Base-by-base conservation (phyloP, 495 filamentous ascomycete species). In the Chaetomium tenue region DNA sequence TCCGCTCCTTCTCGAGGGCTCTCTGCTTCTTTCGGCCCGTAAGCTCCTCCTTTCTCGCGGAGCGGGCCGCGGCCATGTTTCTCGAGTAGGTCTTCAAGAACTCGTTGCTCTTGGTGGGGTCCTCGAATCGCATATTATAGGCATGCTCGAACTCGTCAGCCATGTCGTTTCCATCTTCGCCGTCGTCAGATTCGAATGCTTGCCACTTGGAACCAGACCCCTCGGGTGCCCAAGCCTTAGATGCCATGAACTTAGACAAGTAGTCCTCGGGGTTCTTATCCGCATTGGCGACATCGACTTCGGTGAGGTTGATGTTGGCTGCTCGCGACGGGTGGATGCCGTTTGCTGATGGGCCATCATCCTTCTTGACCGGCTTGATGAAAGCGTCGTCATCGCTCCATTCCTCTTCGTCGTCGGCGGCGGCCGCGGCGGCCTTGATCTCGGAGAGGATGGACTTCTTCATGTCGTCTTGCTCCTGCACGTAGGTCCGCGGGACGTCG, bases 81-180 rank as follows among this genome's bases (percentile, higher is more conserved):
- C 94, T 87, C 60, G 92, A 87, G 75, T 96, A 93, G 12, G 93
- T 91, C 65, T 88, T 86, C 2, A 97, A 74, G 58, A 88, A 86
- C 70, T 96, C 91, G 67, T 97, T 96, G 64, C 89, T 84, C 66
- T 87, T 89, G 68, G 81, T 82, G 0, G 94, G 92, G 69, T 98
- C 89, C 71, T 98, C 94, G 70, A 98, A 98, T 26, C 94, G 89
- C 75, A 97, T 79, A 75, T 98, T 98, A 79, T 95, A 98, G n/a
- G 92, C 93, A 60, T 88, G 83, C 74, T 98, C 94, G 67, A 92
- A 92, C 30, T 85, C 84, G 28, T 98, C 94, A 40, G 93, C 93
- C 28, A 87, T 83, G 16, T 86, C 81, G 55, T 92, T 89, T 33
- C 92, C 89, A 42, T 92, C 90, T 58, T 93, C 90, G 23, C 89